phyloP scores from a whole-genome alignment of 225 moss, liverwort and hornwort genomes.

The Bryum argenteum region DNA sequence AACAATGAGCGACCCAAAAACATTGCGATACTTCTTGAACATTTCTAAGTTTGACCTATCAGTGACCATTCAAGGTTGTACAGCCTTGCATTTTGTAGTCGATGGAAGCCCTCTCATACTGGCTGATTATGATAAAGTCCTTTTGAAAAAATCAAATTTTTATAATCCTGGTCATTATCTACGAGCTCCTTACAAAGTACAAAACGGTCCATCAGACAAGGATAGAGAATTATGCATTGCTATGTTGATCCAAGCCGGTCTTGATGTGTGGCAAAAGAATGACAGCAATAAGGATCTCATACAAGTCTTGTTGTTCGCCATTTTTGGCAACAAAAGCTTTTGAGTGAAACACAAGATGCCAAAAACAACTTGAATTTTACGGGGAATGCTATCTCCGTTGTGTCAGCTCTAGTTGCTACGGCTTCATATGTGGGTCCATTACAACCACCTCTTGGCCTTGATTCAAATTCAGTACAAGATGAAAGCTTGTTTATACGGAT shows the following conservation, averaged over 20 bases:
- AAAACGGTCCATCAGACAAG: too few relatives aligned
- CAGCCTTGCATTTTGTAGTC: too few relatives aligned
- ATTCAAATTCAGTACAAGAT: neutral
- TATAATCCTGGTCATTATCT: too few relatives aligned
- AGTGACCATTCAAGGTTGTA: too few relatives aligned
- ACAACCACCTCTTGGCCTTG: conserved; percentile 3
- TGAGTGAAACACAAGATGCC: neutral
- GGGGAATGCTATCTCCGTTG: neutral
- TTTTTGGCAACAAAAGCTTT: neutral
- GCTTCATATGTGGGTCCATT: neutral
- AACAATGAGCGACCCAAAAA: too few relatives aligned
- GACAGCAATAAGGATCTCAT: neutral
- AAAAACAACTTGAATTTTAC: neutral
- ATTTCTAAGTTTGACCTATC: too few relatives aligned
- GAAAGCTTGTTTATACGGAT: neutral
- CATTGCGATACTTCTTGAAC: too few relatives aligned
- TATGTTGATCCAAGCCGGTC: neutral
- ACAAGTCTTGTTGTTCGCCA: neutral
- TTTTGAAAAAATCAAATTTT: too few relatives aligned
- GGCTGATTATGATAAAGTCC: too few relatives aligned
- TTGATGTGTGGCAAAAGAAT: neutral
- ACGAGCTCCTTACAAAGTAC: too few relatives aligned
- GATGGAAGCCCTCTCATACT: too few relatives aligned
- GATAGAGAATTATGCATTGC: neutral
- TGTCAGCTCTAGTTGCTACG: neutral